These are phyloP conservation scores for Syzygium aromaticum DNA, from an alignment of 345 rosid genomes.

Conservation along the genomic window DNA sequence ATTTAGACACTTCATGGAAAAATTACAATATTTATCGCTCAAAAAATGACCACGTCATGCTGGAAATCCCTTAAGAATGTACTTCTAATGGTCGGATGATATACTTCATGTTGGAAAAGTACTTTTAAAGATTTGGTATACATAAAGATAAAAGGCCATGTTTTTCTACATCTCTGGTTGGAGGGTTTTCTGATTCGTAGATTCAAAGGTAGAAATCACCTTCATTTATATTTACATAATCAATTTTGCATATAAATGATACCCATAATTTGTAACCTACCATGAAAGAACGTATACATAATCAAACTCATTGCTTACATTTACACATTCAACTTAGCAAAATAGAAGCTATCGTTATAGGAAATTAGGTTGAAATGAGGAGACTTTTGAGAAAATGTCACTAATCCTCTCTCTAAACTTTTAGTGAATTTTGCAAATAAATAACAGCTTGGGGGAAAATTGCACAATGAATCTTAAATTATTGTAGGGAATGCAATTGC, in stretches of 20 bases:
- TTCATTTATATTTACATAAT: neutral
- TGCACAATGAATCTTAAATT: neutral
- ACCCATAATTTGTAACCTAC: neutral
- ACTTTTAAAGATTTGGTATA: neutral
- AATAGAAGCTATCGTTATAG: neutral
- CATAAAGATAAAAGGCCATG: neutral
- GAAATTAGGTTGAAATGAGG: neutral
- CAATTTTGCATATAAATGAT: neutral
- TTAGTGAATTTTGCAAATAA: neutral
- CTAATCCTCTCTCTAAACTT: neutral
- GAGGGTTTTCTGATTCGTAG: neutral
- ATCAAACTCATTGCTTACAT: neutral
- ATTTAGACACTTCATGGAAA: neutral
- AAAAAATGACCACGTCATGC: neutral
- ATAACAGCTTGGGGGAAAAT: neutral
- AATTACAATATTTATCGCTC: neutral
- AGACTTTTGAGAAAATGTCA: neutral
- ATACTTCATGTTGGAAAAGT: neutral
- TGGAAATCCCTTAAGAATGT: neutral
- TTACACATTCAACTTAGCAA: neutral
- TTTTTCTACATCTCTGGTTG: neutral
- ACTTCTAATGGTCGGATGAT: neutral
- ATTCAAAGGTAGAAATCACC: neutral
- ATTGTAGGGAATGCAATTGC: neutral
- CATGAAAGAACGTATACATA: neutral